phyloP scores from a whole-genome alignment of 78 protist genomes.

The Cavenderia fasciculata region DNA sequence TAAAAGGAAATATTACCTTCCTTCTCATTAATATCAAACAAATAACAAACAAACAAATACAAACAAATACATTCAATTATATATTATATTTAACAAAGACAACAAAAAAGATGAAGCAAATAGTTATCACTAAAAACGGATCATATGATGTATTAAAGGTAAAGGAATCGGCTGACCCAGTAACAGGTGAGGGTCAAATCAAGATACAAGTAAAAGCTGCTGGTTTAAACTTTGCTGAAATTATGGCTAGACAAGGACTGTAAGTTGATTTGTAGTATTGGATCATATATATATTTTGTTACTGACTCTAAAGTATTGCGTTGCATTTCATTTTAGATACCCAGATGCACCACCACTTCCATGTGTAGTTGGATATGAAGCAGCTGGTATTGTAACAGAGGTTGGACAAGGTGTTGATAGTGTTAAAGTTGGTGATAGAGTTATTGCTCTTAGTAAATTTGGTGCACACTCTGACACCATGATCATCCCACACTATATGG shows the following conservation, averaged over 20 bases:
- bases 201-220: background rate
- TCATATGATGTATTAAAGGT: constrained; percentile 12
- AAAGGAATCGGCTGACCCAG: background rate
- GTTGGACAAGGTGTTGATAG: background rate
- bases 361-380: constrained; percentile 29
- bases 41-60: no score
- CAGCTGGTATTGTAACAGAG: background rate
- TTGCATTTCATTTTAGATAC: no score
- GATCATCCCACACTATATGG: no score
- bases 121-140: background rate
- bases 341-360: constrained; percentile 29
- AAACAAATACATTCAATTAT: no score
- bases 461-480: background rate
- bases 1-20: no score
- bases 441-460: background rate
- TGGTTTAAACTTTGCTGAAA: constrained; percentile 29
- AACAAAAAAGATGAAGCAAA: constrained; percentile 1
- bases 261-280: no score
- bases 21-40: no score
- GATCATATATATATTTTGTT: no score
- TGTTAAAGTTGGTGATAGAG: constrained; percentile 1
- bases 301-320: no score
- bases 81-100: no score
- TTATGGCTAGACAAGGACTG: constrained; percentile 35
- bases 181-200: background rate